These are phyloP conservation scores for Fonsecaea pugnacius DNA, from an alignment of 2,329 filamentous ascomycete genomes.

Conservation along the genomic window DNA sequence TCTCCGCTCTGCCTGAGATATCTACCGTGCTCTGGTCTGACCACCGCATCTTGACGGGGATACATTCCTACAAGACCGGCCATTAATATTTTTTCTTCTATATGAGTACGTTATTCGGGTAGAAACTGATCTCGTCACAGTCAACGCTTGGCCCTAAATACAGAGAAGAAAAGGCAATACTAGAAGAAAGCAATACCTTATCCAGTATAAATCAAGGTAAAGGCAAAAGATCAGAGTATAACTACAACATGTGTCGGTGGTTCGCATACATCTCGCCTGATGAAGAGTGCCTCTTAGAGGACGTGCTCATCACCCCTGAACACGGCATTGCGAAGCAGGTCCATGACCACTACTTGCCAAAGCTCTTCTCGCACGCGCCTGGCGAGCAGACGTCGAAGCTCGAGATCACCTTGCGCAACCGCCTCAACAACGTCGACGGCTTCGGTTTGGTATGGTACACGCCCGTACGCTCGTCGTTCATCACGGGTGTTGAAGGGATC, in stretches of 20 bases:
- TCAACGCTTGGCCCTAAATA: too few relatives aligned
- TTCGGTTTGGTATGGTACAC: conserved; percentile 62
- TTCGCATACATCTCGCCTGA: conserved; percentile 60
- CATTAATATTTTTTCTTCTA: neutral
- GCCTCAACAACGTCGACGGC: conserved; percentile 60
- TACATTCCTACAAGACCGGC: neutral
- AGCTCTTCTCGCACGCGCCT: conserved; percentile 53
- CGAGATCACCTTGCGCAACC: conserved; percentile 54
- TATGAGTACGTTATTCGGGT: neutral
- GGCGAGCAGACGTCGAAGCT: conserved; percentile 47
- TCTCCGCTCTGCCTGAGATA: conserved; percentile 12
- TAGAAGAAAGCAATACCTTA: neutral
- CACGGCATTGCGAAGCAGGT: conserved; percentile 54
- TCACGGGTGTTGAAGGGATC: conserved; percentile 17
- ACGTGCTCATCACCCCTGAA: conserved; percentile 55
- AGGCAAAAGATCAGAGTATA: neutral
- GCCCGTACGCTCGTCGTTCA: conserved; percentile 48
- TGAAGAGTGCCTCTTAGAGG: conserved; percentile 60
- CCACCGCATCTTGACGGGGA: neutral
- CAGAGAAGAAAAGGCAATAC: neutral
- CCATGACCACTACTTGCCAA: conserved; percentile 59
- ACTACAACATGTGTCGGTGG: conserved; percentile 55
- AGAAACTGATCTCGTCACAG: neutral
- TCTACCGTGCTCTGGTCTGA: conserved; percentile 3
- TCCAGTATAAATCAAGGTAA: neutral